These are phyloP conservation scores for Boletus barrowsii DNA, from an alignment of 768 basidiomycete species.

Conservation along the genomic window DNA sequence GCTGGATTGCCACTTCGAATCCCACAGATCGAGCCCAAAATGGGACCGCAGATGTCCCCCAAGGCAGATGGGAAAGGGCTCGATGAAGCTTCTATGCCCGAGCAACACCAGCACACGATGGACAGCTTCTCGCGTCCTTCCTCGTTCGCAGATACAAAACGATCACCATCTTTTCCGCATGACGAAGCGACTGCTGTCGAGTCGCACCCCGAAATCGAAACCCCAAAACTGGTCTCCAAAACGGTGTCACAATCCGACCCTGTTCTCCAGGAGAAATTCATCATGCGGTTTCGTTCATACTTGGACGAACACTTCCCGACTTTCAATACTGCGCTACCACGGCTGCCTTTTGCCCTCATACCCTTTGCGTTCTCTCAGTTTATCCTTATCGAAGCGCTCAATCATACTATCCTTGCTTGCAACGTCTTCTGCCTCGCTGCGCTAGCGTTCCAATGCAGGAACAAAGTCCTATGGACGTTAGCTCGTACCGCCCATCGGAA, in stretches of 20 bases:
- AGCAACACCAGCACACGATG: neutral
- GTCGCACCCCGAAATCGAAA: neutral
- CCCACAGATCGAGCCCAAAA: neutral
- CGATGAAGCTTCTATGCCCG: neutral
- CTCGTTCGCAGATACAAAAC: neutral
- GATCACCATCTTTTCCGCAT: neutral
- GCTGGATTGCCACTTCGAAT: neutral
- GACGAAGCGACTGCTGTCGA: neutral
- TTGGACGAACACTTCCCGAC: slow-evolving; percentile 60
- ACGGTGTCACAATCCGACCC: neutral
- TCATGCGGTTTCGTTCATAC: neutral
- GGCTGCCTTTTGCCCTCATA: slow-evolving; percentile 79
- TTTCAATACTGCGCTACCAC: slow-evolving; percentile 57
- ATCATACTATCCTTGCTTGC: no score
- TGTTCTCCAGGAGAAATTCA: no score
- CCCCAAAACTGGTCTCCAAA: neutral
- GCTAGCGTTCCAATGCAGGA: slow-evolving; percentile 53
- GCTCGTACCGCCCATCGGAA: no score
- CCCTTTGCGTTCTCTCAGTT: slow-evolving; percentile 96
- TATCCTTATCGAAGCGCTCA: slow-evolving; percentile 85
- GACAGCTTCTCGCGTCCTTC: neutral
- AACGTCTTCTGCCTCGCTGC: slow-evolving; percentile 57
- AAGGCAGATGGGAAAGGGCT: neutral
- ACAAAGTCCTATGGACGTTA: no score
- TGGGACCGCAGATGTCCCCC: no score